Conservation (phyloP, 148 eudicot genomes). For the Vaccinium macrocarpon region DNA sequence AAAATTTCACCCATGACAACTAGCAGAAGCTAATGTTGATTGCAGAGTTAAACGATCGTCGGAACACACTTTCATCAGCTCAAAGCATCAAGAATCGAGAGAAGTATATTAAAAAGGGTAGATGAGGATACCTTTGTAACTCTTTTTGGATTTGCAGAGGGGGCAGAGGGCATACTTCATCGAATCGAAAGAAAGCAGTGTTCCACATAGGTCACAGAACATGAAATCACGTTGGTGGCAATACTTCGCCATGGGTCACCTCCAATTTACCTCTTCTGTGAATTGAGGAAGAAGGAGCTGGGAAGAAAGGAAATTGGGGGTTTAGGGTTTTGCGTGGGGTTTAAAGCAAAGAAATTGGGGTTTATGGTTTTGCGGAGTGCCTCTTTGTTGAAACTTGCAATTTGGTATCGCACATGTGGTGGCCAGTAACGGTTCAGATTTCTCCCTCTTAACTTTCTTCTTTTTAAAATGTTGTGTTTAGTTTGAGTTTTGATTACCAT, state of each 20-base stretch:
- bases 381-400: too few species aligned
- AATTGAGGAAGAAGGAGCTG: not conserved
- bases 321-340: not conserved
- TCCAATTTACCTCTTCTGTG: not conserved
- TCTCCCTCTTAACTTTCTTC: too few species aligned
- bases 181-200: conserved; percentile 25
- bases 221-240: conserved; percentile 30
- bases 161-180: conserved; percentile 29
- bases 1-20: not conserved
- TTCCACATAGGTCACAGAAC: conserved; percentile 34
- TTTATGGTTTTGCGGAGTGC: too few species aligned
- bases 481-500: too few species aligned
- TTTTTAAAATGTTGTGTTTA: too few species aligned
- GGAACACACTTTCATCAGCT: not conserved
- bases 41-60: not conserved
- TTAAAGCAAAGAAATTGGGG: not conserved
- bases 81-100: not conserved
- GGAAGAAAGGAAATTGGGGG: not conserved
- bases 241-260: conserved; percentile 7
- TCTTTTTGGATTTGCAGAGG: conserved; percentile 27
- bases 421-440: too few species aligned
- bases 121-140: conserved; percentile 18
- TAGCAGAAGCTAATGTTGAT: not conserved
- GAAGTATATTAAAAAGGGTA: not conserved
- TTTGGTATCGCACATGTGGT: too few species aligned